phyloP scores from a whole-genome alignment of 805 yeast genomes.

The Monosporozyma aerobia region DNA sequence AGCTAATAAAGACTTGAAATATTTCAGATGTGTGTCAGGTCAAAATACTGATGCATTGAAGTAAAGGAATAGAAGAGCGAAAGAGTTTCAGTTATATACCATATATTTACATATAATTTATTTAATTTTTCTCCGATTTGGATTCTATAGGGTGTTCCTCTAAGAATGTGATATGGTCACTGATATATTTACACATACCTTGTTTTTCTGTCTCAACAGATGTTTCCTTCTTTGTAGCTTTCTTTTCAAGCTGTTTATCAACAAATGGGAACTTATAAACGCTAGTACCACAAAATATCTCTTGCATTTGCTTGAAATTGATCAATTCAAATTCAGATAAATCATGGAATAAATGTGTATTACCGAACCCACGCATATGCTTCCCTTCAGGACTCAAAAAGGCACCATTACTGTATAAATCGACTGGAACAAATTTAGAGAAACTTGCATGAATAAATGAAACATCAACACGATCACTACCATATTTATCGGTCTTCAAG shows the following conservation, averaged over 20 bases:
- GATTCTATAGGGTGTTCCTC: conserved; percentile 3
- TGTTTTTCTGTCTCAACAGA: neutral
- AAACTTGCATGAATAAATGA: conserved; percentile 33
- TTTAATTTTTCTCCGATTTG: neutral
- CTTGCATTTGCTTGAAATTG: conserved; percentile 10
- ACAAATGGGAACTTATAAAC: conserved; percentile 12
- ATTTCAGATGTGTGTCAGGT: neutral
- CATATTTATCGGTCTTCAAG: neutral
- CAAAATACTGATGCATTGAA: neutral
- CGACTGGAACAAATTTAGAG: conserved; percentile 31
- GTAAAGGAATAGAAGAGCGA: neutral
- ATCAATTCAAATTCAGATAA: conserved; percentile 23
- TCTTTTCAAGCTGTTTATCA: neutral
- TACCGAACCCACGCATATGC: conserved; percentile 19
- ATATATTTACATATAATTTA: neutral
- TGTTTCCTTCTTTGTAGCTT: neutral
- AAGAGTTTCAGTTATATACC: neutral
- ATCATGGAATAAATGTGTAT: conserved; percentile 7
- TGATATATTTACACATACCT: conserved; percentile 16
- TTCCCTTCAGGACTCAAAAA: conserved; percentile 14
- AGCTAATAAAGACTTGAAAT: neutral
- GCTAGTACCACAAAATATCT: conserved; percentile 13
- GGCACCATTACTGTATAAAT: conserved; percentile 12
- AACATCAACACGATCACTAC: conserved; percentile 11
- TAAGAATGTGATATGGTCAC: conserved; percentile 12